Percentiles rank a stretch among this genome's conserved stretches.
These are phyloP conservation scores for Jamesozyma piceae DNA, from an alignment of 805 yeast species.

Conservation along the genomic window DNA sequence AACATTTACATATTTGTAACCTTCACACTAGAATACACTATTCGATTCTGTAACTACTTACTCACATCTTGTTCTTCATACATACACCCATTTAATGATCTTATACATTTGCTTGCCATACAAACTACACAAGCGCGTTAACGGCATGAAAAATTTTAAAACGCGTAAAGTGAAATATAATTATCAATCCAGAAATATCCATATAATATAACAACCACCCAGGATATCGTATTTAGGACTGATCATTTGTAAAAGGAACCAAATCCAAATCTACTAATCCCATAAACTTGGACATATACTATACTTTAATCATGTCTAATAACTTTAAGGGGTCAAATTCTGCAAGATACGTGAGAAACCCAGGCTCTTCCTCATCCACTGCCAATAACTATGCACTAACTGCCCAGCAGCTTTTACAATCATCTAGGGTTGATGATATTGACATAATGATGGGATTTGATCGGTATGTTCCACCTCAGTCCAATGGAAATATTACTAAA, in stretches of 20 bases:
- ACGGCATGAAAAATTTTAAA: not conserved
- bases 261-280: no score
- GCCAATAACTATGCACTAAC: constrained; percentile 21
- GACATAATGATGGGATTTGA: constrained; percentile 87
- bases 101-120: no score
- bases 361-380: constrained; percentile 6
- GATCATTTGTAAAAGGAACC: no score
- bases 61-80: no score
- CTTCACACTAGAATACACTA: no score
- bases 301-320: constrained; percentile 2
- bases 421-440: constrained; percentile 54
- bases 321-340: constrained; percentile 41
- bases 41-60: no score
- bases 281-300: no score
- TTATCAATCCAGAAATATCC: not conserved
- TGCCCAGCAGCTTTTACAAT: constrained; percentile 39
- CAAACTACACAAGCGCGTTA: no score
- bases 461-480: constrained; percentile 62
- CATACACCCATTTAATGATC: no score
- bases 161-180: not conserved
- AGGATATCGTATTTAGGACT: no score
- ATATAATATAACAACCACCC: no score
- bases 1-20: no score
- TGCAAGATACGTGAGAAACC: constrained; percentile 44
- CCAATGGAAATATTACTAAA: constrained; percentile 13